phyloP scores from a whole-genome alignment of 176 grass and related monocot species.

The Triticum dicoccoides region DNA sequence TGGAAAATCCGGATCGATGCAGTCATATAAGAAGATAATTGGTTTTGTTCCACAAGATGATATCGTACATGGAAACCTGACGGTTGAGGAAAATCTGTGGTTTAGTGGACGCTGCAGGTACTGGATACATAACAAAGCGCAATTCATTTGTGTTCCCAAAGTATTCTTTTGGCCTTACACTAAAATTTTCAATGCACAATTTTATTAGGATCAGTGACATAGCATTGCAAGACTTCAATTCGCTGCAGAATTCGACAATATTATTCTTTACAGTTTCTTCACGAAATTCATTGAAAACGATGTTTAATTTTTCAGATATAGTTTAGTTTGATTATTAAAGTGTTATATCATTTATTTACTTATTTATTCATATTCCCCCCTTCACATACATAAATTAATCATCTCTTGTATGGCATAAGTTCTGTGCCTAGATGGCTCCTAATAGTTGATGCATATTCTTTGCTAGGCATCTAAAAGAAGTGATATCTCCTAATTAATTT shows the following conservation, averaged over 20 bases:
- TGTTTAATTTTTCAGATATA: conserved; percentile 1
- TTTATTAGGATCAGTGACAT: background rate
- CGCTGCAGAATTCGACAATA: background rate
- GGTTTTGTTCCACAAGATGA: conserved; percentile 91
- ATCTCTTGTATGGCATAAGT: background rate
- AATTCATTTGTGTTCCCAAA: background rate
- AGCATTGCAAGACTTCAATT: conserved; percentile 10
- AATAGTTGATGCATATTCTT: background rate
- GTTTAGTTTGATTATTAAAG: conserved; percentile 13
- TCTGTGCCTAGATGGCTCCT: conserved; percentile 4
- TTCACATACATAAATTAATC: conserved; percentile 11
- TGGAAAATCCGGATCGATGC: conserved; percentile 59
- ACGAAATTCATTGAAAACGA: background rate
- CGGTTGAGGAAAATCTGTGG: conserved; percentile 86
- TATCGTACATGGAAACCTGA: conserved; percentile 82
- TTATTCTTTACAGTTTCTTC: background rate
- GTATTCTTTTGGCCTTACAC: background rate
- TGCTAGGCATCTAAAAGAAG: conserved; percentile 5
- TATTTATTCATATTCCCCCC: background rate
- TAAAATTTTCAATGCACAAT: background rate
- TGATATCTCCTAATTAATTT: background rate
- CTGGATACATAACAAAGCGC: conserved; percentile 28
- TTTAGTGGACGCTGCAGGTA: conserved; percentile 87
- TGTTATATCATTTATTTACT: background rate
- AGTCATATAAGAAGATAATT: conserved; percentile 75